Conservation (phyloP, 75 land plant genomes). For the Pinus taeda region DNA sequence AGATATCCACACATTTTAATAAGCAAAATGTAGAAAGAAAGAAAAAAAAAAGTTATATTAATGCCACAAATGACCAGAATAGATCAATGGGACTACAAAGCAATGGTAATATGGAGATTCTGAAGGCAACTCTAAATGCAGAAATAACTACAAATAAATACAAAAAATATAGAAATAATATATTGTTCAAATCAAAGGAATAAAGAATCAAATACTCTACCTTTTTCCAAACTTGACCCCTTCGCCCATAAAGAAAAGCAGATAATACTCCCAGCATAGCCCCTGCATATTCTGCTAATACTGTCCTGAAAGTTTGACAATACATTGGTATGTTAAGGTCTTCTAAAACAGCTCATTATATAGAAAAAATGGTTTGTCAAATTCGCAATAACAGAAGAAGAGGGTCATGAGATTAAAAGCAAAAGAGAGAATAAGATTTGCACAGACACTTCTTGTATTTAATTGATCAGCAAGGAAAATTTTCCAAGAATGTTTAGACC, state of each 20-base stretch:
- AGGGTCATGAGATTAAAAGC: neutral
- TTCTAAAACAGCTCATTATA: neutral
- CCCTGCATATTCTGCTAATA: constrained; percentile 92
- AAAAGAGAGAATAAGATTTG: neutral
- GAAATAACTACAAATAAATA: neutral
- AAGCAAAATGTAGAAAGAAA: neutral
- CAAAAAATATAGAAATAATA: neutral
- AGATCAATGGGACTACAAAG: no score
- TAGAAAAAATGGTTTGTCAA: neutral
- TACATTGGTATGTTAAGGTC: neutral
- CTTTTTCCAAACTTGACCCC: constrained; percentile 76
- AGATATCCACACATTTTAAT: neutral
- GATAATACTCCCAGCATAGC: constrained; percentile 94
- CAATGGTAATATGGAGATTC: no score
- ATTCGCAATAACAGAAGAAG: neutral
- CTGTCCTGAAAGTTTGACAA: constrained; percentile 47
- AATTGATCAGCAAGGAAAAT: neutral
- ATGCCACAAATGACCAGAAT: no score
- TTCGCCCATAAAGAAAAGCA: constrained; percentile 75
- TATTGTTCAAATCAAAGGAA: neutral
- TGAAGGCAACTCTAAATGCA: no score
- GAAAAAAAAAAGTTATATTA: no score
- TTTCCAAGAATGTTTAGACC: neutral
- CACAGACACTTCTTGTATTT: neutral
- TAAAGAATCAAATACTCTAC: constrained; percentile 16